Base-by-base conservation (phyloP, 345 rosid species). In the Cardamine occulta region DNA sequence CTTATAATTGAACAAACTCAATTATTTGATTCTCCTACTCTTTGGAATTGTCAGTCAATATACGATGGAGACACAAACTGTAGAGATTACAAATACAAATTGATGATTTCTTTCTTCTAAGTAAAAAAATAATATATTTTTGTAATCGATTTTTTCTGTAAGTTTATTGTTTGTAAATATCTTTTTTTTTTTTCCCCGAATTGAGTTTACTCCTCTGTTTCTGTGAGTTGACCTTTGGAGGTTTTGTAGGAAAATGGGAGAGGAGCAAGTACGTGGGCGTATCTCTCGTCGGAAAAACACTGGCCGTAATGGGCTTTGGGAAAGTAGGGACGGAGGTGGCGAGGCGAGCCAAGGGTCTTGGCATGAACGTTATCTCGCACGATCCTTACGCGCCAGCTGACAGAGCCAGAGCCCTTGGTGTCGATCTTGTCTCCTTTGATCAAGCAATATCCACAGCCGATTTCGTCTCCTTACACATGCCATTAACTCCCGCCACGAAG, bases 301-400 rank as follows among this genome's bases (percentile, higher is more conserved):
- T 92, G 24, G 96, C 97, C 12, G 81, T 92, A 18, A 87, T 92
- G 89, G 97, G 97, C 4, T 92, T 89, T 57, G 97, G 97, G 1
- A 92, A 92, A 83, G 97, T 92, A 1, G 97, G 97, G 2, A 80
- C 91, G 18, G 96, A 89, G 81, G 96, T 92, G 28, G 91, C 97
- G 7, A 87, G 96, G 32, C 83, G 96, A 32, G 96, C 89, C 35
- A 92, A 87, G 63, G 97, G 97, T 18, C 81, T 92, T 8, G 97
- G 97, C 11, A 92, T 92, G 96, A 82, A 86, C 60, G 91, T 92
- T 3, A 87, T 92, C 51, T 87, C 97, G 0, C 92, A 92, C 45
- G 97, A 92, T 18, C 97, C 97, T 11, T 92, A 89, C 55, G 88
- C 93, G 2, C 89, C 97, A 3, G 89, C 88, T 1, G 96, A 92